Percentiles rank a stretch among this genome's conserved stretches.
phyloP scores from a whole-genome alignment of 2,329 filamentous ascomycete genomes.

The Cladosporium sphaerospermum region DNA sequence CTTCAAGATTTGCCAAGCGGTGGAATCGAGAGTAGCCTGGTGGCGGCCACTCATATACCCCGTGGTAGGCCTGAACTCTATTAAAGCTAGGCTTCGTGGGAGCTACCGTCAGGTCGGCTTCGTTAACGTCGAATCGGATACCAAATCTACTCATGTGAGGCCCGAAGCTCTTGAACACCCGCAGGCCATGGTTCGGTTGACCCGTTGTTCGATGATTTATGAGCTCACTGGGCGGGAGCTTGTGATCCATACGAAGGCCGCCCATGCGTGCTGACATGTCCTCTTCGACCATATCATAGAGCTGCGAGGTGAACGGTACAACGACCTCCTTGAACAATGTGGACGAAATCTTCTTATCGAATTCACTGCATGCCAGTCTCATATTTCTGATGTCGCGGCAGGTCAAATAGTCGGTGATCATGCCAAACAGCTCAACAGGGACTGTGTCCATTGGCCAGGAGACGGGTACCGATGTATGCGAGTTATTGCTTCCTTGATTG shows the following conservation, averaged over 20 bases:
- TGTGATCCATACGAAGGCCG: too few species aligned
- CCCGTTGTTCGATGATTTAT: too few species aligned
- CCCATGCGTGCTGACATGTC: slow-evolving; percentile 19
- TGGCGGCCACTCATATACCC: slow-evolving; percentile 59
- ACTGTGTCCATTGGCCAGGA: slow-evolving; percentile 39
- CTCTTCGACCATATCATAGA: slow-evolving; percentile 50
- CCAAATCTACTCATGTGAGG: slow-evolving; percentile 57
- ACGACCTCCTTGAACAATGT: slow-evolving; percentile 58
- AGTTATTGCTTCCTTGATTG: background rate
- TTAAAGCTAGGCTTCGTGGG: slow-evolving; percentile 49
- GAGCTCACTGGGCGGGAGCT: too few species aligned
- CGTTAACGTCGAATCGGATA: slow-evolving; percentile 62
- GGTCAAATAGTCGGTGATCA: slow-evolving; percentile 51
- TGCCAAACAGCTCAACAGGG: slow-evolving; percentile 57
- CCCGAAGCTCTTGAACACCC: slow-evolving; percentile 57
- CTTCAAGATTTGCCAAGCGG: slow-evolving; percentile 54
- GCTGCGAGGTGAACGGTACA: slow-evolving; percentile 58
- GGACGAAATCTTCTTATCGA: slow-evolving; percentile 52
- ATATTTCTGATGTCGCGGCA: slow-evolving; percentile 54
- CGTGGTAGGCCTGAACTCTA: slow-evolving; percentile 55
- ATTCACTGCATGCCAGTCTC: slow-evolving; percentile 55
- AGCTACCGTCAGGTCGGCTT: slow-evolving; percentile 47
- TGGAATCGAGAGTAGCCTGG: slow-evolving; percentile 54
- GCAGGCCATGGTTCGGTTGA: slow-evolving; percentile 44
- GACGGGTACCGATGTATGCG: too few species aligned